Conservation (phyloP, 1,284 basidiomycete genomes). For the Flammula alnicola region DNA sequence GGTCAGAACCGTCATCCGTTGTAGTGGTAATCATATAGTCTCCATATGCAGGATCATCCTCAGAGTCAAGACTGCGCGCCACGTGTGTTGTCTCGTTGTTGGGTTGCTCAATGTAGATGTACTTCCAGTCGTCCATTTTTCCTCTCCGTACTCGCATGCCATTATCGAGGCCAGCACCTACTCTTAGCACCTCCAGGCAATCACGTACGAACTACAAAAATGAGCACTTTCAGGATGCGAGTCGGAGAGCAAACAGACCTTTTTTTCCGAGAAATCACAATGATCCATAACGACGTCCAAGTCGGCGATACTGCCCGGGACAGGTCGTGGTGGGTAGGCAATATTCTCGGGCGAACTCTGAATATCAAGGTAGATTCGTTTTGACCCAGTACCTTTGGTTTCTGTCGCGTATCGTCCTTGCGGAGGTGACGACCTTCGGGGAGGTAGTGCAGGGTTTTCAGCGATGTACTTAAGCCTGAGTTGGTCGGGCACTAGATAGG, state of each 20-base stretch:
- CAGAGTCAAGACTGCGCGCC: constrained; percentile 18
- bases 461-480: constrained; percentile 62
- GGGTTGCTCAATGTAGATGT: constrained; percentile 67
- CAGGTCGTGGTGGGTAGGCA: constrained; percentile 84
- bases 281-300: constrained; percentile 87
- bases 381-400: constrained; percentile 73
- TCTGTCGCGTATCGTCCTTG: constrained; percentile 45
- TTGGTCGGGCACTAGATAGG: constrained; percentile 68
- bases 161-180: constrained; percentile 75
- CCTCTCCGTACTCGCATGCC: constrained; percentile 63
- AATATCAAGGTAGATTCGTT: constrained; percentile 77
- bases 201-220: constrained; percentile 71
- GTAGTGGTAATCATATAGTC: constrained; percentile 14
- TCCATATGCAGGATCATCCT: constrained; percentile 13
- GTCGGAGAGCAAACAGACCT: constrained; percentile 52
- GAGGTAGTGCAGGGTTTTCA: constrained; percentile 75
- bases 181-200: constrained; percentile 76
- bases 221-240: constrained; percentile 4
- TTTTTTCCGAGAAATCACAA: constrained; percentile 84
- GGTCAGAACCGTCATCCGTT: constrained; percentile 29
- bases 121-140: constrained; percentile 66
- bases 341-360: constrained; percentile 58
- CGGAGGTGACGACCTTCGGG: constrained; percentile 47
- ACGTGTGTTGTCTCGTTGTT: constrained; percentile 29
- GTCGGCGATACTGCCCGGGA: constrained; percentile 82